phyloP scores from a whole-genome alignment of 345 rosid genomes.

The Moricandia moricandioides region DNA sequence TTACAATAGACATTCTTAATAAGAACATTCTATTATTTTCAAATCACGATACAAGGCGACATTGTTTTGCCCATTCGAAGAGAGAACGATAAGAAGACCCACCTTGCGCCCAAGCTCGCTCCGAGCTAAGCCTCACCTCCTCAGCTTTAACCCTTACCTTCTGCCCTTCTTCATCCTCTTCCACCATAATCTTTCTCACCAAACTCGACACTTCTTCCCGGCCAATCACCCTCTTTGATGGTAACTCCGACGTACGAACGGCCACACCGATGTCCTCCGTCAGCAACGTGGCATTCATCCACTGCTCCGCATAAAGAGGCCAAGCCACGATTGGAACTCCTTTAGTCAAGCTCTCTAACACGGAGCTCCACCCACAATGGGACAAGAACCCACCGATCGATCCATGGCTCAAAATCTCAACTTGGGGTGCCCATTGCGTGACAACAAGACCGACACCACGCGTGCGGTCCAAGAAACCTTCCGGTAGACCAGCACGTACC shows the following conservation, averaged over 20 bases:
- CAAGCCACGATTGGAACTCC: conserved; percentile 69
- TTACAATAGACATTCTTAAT: not conserved
- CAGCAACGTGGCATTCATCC: conserved; percentile 58
- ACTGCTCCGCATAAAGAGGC: conserved; percentile 73
- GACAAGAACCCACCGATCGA: conserved; percentile 68
- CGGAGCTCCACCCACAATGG: conserved; percentile 83
- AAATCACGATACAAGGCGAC: conserved; percentile 1
- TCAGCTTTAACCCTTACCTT: conserved; percentile 34
- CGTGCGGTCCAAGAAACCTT: conserved; percentile 53
- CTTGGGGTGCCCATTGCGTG: conserved; percentile 70
- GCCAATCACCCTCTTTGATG: conserved; percentile 20
- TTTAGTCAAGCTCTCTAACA: conserved; percentile 50
- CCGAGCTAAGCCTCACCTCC: conserved; percentile 36
- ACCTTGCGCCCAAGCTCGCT: conserved; percentile 37
- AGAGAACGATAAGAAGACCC: conserved; percentile 41
- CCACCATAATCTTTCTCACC: conserved; percentile 44
- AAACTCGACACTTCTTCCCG: conserved; percentile 45
- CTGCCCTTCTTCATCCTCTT: conserved; percentile 37
- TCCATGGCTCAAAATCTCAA: conserved; percentile 47
- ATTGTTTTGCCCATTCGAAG: conserved; percentile 34
- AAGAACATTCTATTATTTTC: not conserved
- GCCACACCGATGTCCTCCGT: conserved; percentile 50
- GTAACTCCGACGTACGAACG: conserved; percentile 27
- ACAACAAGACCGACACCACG: conserved; percentile 41
- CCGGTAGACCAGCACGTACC: conserved; percentile 41